A percentile compares a stretch with the other conserved stretches of the same genome.
Conservation (phyloP, 106 monocot species). For the Posidonia australis region DNA sequence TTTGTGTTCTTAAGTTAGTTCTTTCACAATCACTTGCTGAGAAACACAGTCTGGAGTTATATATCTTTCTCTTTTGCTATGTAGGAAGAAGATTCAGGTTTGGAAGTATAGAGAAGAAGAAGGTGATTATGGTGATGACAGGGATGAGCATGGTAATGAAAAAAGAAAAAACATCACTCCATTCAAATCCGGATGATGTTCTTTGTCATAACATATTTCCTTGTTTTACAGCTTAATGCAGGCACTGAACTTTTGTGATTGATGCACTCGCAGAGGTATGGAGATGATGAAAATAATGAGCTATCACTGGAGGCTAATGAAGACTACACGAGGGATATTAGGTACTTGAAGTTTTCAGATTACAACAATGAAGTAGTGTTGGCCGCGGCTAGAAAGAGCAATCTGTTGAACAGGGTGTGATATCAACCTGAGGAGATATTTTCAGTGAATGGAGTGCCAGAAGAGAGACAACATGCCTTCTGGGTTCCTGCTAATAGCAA, state of each 20-base stretch:
- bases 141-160: conserved; percentile 43
- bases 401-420: conserved; percentile 38
- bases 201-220: neutral
- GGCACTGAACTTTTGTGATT: too few species aligned
- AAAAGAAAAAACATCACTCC: too few species aligned
- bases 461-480: conserved; percentile 33
- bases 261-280: conserved; percentile 23
- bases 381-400: neutral
- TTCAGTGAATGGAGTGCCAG: conserved; percentile 34
- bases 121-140: conserved; percentile 38
- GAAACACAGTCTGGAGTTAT: neutral
- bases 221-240: conserved; percentile 36
- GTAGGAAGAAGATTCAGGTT: conserved; percentile 41
- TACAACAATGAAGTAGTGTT: conserved; percentile 15
- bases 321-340: conserved; percentile 38
- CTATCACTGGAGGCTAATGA: conserved; percentile 27
- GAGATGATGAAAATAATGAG: conserved; percentile 25
- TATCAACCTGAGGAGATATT: conserved; percentile 49
- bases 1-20: too few species aligned
- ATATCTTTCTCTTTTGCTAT: neutral
- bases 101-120: conserved; percentile 26
- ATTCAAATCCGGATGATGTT: too few species aligned
- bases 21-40: too few species aligned
- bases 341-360: conserved; percentile 33
- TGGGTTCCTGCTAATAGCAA: conserved; percentile 29